Base-by-base conservation (phyloP, 2,329 filamentous ascomycete genomes). In the Talaromyces sp. region DNA sequence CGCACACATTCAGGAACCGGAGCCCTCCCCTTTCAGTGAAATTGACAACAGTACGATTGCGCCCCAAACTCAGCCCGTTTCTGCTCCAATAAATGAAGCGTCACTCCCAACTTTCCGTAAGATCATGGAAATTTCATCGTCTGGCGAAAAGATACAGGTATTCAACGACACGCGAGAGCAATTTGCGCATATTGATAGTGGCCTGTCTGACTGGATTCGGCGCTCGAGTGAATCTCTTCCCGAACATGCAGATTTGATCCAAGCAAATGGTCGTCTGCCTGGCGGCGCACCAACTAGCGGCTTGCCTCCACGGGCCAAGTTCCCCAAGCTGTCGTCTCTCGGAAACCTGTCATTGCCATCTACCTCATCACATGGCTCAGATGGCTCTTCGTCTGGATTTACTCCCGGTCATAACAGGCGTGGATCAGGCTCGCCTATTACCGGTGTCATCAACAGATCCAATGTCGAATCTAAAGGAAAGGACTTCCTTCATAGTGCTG, bases 381-480 rank as follows among this genome's bases (percentile, higher is more conserved):
- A 78, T 24, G 70, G 70, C 11, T 69, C 73, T 43, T 75, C 58
- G 14, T 62, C 77, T 16, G 71, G 73, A 11, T 50, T 41, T 13
- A 72, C 76, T 31, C 70, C 72, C 39, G 73, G 73, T 33, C 75
- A 79, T 66, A 69, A 69, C 1, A 66, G 76, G 66, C 74, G 76
- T n/a, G 69, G 75, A 3, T 80, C 79, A n/a, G 69, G 67, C 22
- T 74, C 70, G 37, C 74, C 74, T 24, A 71, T 79, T 31, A 74
- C 76, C 54, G 73, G 73, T 27, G 78, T 78, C 67, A 78, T 80
- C 65, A 86, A 86, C 58, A 79, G 85, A 67, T 82, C 85, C 69
- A 87, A 90, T 73, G 86, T 93, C 75, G 90, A 92, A 70, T 86
- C 89, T 45, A 94, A 93, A 81, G 89, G 93, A 75, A 97, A 97